These are phyloP conservation scores for Ambrosiella xylebori DNA, from an alignment of 2,329 filamentous ascomycete genomes.

Conservation along the genomic window DNA sequence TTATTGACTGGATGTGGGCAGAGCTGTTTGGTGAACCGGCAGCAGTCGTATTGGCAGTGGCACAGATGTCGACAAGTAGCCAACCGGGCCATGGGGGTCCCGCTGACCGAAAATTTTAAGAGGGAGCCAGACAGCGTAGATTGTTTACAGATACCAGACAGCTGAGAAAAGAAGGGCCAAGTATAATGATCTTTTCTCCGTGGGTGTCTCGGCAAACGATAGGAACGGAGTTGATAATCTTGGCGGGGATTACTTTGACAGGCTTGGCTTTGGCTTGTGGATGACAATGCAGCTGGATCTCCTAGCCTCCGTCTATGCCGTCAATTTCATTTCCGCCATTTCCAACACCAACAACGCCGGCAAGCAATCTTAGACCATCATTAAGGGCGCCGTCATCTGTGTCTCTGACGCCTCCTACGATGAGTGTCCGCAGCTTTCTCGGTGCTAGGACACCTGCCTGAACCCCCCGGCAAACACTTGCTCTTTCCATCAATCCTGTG, in stretches of 20 bases:
- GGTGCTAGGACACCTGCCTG: slow-evolving; percentile 7
- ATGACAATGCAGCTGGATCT: slow-evolving; percentile 5
- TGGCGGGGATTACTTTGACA: slow-evolving; percentile 9
- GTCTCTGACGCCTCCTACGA: slow-evolving; percentile 2
- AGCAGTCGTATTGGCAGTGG: slow-evolving; percentile 3
- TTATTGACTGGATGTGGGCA: not conserved
- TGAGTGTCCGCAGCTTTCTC: slow-evolving; percentile 8
- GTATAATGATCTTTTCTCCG: slow-evolving; percentile 8
- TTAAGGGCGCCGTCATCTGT: slow-evolving; percentile 8
- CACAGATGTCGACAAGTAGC: not conserved
- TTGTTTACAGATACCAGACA: slow-evolving; percentile 6
- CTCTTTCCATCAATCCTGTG: slow-evolving; percentile 10
- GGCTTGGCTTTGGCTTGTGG: slow-evolving; percentile 7
- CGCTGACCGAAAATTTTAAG: not conserved
- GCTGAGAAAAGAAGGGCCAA: not conserved
- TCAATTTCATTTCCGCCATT: slow-evolving; percentile 3
- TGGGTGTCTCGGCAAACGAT: slow-evolving; percentile 2
- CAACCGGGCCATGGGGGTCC: not conserved
- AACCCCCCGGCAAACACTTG: slow-evolving; percentile 2
- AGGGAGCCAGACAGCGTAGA: slow-evolving; percentile 1
- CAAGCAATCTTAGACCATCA: slow-evolving; percentile 5
- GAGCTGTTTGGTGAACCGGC: not conserved
- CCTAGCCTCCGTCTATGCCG: not conserved
- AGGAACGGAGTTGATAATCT: slow-evolving; percentile 4
- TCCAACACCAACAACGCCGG: not conserved